Conservation (phyloP, 1,284 basidiomycete genomes). For the Rugosomyces carneus region DNA sequence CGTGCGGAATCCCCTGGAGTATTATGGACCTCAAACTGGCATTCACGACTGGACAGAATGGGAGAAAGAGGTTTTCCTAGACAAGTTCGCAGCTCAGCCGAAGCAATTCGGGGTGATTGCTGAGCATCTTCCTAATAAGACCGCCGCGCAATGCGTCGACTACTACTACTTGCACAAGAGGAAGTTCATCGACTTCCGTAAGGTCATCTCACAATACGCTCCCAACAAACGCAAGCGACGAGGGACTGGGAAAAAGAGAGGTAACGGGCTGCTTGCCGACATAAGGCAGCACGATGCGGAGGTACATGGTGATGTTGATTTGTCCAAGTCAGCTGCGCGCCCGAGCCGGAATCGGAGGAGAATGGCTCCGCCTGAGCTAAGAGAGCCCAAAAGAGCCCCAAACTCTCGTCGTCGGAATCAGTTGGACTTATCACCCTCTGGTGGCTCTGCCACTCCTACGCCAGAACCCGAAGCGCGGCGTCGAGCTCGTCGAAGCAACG, state of each 20-base stretch:
- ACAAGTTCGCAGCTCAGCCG: conserved; percentile 79
- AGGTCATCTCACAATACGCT: conserved; percentile 61
- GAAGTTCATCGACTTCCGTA: conserved; percentile 77
- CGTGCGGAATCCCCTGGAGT: conserved; percentile 73
- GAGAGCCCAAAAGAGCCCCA: conserved; percentile 25
- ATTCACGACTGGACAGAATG: conserved; percentile 84
- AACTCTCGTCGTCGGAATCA: conserved; percentile 29
- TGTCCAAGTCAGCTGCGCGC: conserved; percentile 26
- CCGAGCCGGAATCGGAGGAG: conserved; percentile 27
- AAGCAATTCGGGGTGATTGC: conserved; percentile 95
- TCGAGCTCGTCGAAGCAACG: conserved; percentile 32
- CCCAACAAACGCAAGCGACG: conserved; percentile 57
- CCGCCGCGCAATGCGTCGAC: conserved; percentile 82
- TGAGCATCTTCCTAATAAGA: conserved; percentile 78
- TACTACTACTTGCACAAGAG: conserved; percentile 98
- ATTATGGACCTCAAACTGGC: conserved; percentile 69
- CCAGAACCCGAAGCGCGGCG: conserved; percentile 56
- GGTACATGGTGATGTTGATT: conserved; percentile 36
- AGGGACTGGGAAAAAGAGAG: conserved; percentile 62
- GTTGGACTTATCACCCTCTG: conserved; percentile 42
- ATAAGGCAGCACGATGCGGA: conserved; percentile 74
- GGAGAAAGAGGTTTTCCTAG: conserved; percentile 77
- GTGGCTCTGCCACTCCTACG: conserved; percentile 47
- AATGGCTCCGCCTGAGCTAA: conserved; percentile 30
- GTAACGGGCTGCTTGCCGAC: conserved; percentile 73